Conservation (phyloP, 495 filamentous ascomycete species). For the Aspergillus heteromorphus region DNA sequence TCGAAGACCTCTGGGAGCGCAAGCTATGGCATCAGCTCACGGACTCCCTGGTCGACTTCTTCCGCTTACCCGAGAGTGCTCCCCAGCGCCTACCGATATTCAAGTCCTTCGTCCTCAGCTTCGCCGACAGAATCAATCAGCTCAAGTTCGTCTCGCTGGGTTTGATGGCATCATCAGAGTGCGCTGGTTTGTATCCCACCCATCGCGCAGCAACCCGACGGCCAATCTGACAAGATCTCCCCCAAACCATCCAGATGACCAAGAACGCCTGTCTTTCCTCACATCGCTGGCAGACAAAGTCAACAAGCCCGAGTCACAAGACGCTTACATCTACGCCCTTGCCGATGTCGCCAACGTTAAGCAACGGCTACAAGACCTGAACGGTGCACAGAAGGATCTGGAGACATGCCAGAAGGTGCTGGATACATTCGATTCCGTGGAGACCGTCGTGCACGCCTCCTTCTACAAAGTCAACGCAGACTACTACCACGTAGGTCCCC, state of each 20-base stretch:
- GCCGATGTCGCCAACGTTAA: slow-evolving; percentile 87
- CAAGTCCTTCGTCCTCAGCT: slow-evolving; percentile 91
- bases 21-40: slow-evolving; percentile 99
- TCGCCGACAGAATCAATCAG: slow-evolving; percentile 97
- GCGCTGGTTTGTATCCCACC: slow-evolving; percentile 56
- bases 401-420: slow-evolving; percentile 82
- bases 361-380: slow-evolving; percentile 67
- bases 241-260: slow-evolving; percentile 59
- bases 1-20: slow-evolving; percentile 97
- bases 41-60: slow-evolving; percentile 81
- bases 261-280: slow-evolving; percentile 85
- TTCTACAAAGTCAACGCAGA: slow-evolving; percentile 95
- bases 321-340: slow-evolving; percentile 91
- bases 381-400: slow-evolving; percentile 75
- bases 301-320: slow-evolving; percentile 86
- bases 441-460: slow-evolving; percentile 91
- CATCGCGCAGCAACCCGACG: not conserved
- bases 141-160: slow-evolving; percentile 91
- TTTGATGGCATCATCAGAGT: slow-evolving; percentile 79
- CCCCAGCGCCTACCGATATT: slow-evolving; percentile 83
- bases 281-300: slow-evolving; percentile 79
- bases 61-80: slow-evolving; percentile 72
- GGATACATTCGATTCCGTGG: slow-evolving; percentile 89
- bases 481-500: slow-evolving; percentile 68
- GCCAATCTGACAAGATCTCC: not conserved